Percentiles rank a stretch among this genome's conserved stretches.
phyloP scores from a whole-genome alignment of 2,329 filamentous ascomycete species.

The Aspergillus sp. region DNA sequence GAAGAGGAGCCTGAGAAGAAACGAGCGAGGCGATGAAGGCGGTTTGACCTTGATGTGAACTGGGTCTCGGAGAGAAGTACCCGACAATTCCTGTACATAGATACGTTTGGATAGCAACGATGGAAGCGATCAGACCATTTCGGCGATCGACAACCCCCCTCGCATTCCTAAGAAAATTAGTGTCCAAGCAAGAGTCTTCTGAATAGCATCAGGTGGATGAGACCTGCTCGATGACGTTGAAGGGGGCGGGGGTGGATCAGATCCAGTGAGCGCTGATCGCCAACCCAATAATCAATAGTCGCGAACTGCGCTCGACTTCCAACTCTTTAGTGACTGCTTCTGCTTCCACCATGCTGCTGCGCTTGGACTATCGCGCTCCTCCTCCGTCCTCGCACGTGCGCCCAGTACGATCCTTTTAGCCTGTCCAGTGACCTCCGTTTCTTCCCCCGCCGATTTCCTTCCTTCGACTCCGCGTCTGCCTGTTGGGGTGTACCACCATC shows the following conservation, averaged over 20 bases:
- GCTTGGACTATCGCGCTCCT: slow-evolving; percentile 4
- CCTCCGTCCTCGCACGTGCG: slow-evolving; percentile 10
- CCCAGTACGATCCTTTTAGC: slow-evolving; percentile 8
- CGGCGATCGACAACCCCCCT: neutral
- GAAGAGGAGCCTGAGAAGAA: slow-evolving; percentile 73
- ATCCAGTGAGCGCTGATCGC: neutral
- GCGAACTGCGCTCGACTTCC: neutral
- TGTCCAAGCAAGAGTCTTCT: neutral
- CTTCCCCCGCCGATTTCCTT: neutral
- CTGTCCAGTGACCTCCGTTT: neutral
- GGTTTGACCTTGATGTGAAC: neutral
- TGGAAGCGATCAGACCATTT: no score
- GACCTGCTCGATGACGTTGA: slow-evolving; percentile 17
- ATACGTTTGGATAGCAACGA: neutral
- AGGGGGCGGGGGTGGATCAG: slow-evolving; percentile 2
- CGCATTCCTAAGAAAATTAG: neutral
- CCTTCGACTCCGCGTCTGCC: neutral
- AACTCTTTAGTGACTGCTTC: neutral
- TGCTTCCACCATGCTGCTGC: slow-evolving; percentile 13
- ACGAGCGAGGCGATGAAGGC: slow-evolving; percentile 37
- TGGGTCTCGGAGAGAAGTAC: no score
- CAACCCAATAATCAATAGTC: neutral
- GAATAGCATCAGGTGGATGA: neutral
- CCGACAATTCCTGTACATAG: neutral
- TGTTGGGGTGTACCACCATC: neutral